Percentiles rank a stretch among this genome's conserved stretches.
Conservation (phyloP, 2,329 filamentous ascomycete genomes). For the Parastagonospora avenae region DNA sequence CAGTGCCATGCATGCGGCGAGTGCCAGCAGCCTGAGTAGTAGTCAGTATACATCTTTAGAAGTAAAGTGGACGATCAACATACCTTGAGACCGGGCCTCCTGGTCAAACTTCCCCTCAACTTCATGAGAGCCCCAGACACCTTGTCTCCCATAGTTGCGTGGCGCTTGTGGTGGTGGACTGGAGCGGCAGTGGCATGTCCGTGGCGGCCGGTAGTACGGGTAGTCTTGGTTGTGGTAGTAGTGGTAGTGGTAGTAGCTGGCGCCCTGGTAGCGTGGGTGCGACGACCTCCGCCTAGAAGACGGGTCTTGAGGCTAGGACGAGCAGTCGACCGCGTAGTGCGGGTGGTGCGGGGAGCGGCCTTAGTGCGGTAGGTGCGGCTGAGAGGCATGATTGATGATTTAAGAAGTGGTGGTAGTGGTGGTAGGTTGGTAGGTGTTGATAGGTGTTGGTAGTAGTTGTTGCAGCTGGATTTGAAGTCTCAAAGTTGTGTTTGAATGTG, state of each 20-base stretch:
- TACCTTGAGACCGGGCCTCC: conserved; percentile 73
- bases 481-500: neutral
- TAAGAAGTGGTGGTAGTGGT: conserved; percentile 4
- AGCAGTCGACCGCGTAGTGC: conserved; percentile 44
- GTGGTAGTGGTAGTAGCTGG: conserved; percentile 43
- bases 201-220: conserved; percentile 50
- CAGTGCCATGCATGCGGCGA: conserved; percentile 74
- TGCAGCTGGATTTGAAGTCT: conserved; percentile 6
- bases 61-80: conserved; percentile 5
- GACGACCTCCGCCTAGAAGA: conserved; percentile 48
- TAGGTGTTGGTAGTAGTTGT: conserved; percentile 6
- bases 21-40: conserved; percentile 68
- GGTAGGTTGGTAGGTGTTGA: conserved; percentile 5
- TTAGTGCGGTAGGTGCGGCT: conserved; percentile 17
- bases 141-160: conserved; percentile 74
- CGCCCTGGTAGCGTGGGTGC: conserved; percentile 42
- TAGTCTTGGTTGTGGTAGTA: conserved; percentile 49
- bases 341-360: conserved; percentile 33
- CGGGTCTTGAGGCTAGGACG: conserved; percentile 61
- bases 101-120: conserved; percentile 71
- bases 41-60: conserved; percentile 4
- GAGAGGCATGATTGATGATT: conserved; percentile 35
- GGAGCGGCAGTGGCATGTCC: conserved; percentile 23
- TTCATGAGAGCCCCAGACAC: conserved; percentile 76
- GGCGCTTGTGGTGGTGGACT: conserved; percentile 68